These are phyloP conservation scores for Magnaporthiopsis rhizophila DNA, from an alignment of 2,329 filamentous ascomycete species.

Conservation along the genomic window DNA sequence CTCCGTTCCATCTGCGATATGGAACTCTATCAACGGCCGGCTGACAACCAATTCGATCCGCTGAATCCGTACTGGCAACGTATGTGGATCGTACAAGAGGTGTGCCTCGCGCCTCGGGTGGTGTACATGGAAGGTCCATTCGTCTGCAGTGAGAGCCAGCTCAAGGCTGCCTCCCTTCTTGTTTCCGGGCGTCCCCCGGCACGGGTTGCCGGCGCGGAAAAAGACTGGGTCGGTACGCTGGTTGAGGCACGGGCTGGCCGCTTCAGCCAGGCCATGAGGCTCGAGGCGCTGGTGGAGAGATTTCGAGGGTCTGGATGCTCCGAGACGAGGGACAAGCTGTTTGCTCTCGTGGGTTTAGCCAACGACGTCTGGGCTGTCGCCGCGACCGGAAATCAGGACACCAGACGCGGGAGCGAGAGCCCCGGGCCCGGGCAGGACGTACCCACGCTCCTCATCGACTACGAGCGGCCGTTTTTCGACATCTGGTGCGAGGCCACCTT, in stretches of 20 bases:
- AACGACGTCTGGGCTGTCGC: neutral
- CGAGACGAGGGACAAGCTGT: constrained; percentile 13
- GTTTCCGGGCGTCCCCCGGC: too few relatives aligned
- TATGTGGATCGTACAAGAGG: constrained; percentile 15
- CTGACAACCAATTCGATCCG: neutral
- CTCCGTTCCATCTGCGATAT: too few relatives aligned
- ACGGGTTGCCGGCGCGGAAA: neutral
- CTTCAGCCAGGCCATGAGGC: constrained; percentile 10
- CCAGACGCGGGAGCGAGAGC: too few relatives aligned
- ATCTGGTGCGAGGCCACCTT: constrained; percentile 12
- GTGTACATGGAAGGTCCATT: constrained; percentile 10
- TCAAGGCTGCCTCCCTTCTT: too few relatives aligned
- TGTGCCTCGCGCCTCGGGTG: constrained; percentile 11
- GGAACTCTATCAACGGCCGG: too few relatives aligned
- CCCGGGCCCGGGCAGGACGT: too few relatives aligned
- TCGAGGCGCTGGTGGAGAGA: constrained; percentile 12
- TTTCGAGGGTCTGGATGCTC: constrained; percentile 10
- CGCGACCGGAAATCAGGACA: too few relatives aligned
- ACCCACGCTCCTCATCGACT: too few relatives aligned
- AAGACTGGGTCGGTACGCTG: constrained; percentile 8
- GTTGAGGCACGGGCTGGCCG: constrained; percentile 8
- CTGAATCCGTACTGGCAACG: constrained; percentile 13
- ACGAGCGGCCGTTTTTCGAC: constrained; percentile 11
- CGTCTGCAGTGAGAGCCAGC: constrained; percentile 10
- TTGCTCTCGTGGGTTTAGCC: constrained; percentile 11